Conservation (phyloP, 2,329 filamentous ascomycete species). For the Microcyclosporella mali region DNA sequence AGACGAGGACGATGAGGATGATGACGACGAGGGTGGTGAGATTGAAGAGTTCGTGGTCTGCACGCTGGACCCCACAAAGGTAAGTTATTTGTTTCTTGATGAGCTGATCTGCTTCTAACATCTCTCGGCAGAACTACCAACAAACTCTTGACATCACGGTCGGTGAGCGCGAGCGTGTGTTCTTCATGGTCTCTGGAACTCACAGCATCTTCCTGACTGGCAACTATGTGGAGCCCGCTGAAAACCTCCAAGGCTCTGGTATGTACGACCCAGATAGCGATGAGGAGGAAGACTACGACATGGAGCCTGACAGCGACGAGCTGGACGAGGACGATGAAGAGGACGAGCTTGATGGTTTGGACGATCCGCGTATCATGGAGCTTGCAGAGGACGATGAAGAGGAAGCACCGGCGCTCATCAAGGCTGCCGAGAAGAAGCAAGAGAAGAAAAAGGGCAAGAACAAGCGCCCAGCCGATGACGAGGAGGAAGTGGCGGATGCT, state of each 20-base stretch:
- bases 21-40: slow-evolving; percentile 59
- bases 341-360: slow-evolving; percentile 26
- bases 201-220: slow-evolving; percentile 90
- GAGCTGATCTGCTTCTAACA: slow-evolving; percentile 1
- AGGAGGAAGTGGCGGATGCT: slow-evolving; percentile 53
- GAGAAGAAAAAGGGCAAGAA: slow-evolving; percentile 64
- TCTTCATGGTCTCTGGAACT: slow-evolving; percentile 84
- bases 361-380: slow-evolving; percentile 21
- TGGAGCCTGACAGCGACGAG: slow-evolving; percentile 73
- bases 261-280: slow-evolving; percentile 58
- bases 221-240: slow-evolving; percentile 78
- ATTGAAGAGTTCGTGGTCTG: slow-evolving; percentile 90
- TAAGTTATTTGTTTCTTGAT: slow-evolving; percentile 42
- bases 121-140: slow-evolving; percentile 70
- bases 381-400: slow-evolving; percentile 52
- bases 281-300: slow-evolving; percentile 64
- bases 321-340: slow-evolving; percentile 48
- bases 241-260: slow-evolving; percentile 55
- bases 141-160: slow-evolving; percentile 92
- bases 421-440: slow-evolving; percentile 67
- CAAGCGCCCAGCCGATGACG: slow-evolving; percentile 78
- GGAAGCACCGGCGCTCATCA: slow-evolving; percentile 51
- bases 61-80: slow-evolving; percentile 88
- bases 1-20: slow-evolving; percentile 44
- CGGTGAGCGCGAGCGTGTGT: slow-evolving; percentile 79